Percentiles rank a stretch among this genome's conserved stretches.
These are phyloP conservation scores for Rhytidhysteron rufulum DNA, from an alignment of 2,329 filamentous ascomycete species.

Conservation along the genomic window DNA sequence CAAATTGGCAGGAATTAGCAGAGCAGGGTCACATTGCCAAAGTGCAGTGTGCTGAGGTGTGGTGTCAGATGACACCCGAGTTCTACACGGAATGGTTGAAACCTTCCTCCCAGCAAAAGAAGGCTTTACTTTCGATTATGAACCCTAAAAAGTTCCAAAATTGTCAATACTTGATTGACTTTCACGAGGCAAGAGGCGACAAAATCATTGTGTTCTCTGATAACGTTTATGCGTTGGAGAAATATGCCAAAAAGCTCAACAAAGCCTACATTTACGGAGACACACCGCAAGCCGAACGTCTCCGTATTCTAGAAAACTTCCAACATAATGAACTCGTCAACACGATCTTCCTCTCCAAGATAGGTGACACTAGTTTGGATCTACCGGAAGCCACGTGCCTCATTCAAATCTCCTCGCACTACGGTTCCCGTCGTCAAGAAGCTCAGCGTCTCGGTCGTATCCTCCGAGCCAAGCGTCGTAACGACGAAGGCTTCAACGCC, in stretches of 20 bases:
- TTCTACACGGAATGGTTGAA: slow-evolving; percentile 93
- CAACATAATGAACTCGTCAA: slow-evolving; percentile 87
- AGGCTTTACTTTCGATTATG: slow-evolving; percentile 83
- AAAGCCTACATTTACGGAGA: slow-evolving; percentile 92
- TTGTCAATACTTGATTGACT: slow-evolving; percentile 96
- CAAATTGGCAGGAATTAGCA: slow-evolving; percentile 98
- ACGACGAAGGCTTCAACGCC: slow-evolving; percentile 97
- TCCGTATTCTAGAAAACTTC: slow-evolving; percentile 88
- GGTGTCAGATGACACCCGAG: slow-evolving; percentile 98
- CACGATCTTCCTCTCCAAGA: slow-evolving; percentile 94
- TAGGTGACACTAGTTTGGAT: slow-evolving; percentile 97
- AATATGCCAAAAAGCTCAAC: slow-evolving; percentile 76
- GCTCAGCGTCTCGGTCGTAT: slow-evolving; percentile 91
- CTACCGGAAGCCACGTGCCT: slow-evolving; percentile 93
- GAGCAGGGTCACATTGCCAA: slow-evolving; percentile 95
- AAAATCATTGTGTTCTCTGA: slow-evolving; percentile 99
- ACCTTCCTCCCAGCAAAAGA: slow-evolving; percentile 59
- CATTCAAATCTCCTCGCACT: slow-evolving; percentile 96
- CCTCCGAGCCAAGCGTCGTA: slow-evolving; percentile 87
- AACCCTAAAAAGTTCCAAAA: slow-evolving; percentile 97
- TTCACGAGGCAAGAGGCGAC: slow-evolving; percentile 89
- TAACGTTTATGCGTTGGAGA: slow-evolving; percentile 87
- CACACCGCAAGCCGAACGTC: slow-evolving; percentile 79
- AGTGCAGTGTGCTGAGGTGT: slow-evolving; percentile 97
- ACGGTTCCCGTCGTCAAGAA: slow-evolving; percentile 93